These are phyloP conservation scores for Kodamaea lidongshanica DNA, from an alignment of 805 yeast genomes.

Conservation along the genomic window DNA sequence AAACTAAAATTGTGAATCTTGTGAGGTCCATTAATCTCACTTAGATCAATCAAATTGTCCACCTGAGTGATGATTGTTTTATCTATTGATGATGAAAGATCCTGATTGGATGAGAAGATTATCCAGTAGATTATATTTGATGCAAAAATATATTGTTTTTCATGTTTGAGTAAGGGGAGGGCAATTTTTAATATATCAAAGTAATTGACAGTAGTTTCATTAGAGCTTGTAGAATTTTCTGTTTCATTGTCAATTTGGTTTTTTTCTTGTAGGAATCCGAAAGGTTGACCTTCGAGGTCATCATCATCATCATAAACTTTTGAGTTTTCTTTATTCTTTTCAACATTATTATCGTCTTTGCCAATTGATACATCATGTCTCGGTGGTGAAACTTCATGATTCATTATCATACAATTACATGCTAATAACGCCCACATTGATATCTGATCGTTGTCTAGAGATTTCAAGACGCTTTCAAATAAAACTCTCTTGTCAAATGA, in stretches of 20 bases:
- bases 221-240: neutral
- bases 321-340: too few relatives aligned
- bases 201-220: too few relatives aligned
- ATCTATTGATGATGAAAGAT: slow-evolving; percentile 24
- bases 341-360: too few relatives aligned
- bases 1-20: slow-evolving; percentile 41
- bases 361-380: slow-evolving; percentile 1
- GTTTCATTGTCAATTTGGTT: neutral
- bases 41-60: slow-evolving; percentile 44
- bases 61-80: slow-evolving; percentile 39
- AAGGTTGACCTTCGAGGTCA: slow-evolving; percentile 1
- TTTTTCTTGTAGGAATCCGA: neutral
- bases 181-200: slow-evolving; percentile 28
- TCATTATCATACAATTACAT: slow-evolving; percentile 12
- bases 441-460: slow-evolving; percentile 17
- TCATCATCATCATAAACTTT: neutral
- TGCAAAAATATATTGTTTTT: slow-evolving; percentile 19
- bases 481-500: slow-evolving; percentile 8
- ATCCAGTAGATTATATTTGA: slow-evolving; percentile 25
- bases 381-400: slow-evolving; percentile 1
- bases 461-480: slow-evolving; percentile 13
- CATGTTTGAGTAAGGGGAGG: slow-evolving; percentile 32
- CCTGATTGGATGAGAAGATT: slow-evolving; percentile 9
- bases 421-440: slow-evolving; percentile 23
- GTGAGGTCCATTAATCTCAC: slow-evolving; percentile 60